Evolutionary conservation across 2,329 filamentous ascomycete species (phyloP), one percentile per base, ranked within the genome.

Genomic region (Pseudopyrenochaeta lycopersici): DNA sequence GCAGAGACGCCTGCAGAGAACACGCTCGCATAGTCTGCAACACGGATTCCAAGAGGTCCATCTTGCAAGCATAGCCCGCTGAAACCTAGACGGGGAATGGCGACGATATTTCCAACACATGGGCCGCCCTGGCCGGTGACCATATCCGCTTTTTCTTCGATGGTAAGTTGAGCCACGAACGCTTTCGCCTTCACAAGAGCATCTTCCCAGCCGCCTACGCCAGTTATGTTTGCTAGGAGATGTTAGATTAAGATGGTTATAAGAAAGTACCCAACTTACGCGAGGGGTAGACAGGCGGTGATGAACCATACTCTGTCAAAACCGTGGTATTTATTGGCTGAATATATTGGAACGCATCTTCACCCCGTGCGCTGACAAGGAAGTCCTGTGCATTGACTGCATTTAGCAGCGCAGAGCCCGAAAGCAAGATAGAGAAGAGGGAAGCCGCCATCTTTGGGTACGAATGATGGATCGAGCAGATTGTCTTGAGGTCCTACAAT

Each of bases 21-120:
- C 7, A 72, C 76, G 44, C 70, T 78, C 20, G 74, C 71, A 44
- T 55, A 70, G 61, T 58, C 66, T n/a, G 70, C 69, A 17, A 67
- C 64, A 52, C 74, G 67, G 47, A 78, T 66, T 33, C 71, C 66
- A 55, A 75, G 63, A 49, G 73, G 69, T 38, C 71, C 76, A 57
- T 79, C 77, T 41, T 77, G 73, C 6, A 79, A 66, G 52, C 77
- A 79, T 12, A 78, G 67, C 39, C 76, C 76, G 12, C 66, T 67
- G 65, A 77, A 78, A 14, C 70, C 70, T 14, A 78, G 64, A 29
- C 76, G 67, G 29, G 70, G 66, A 35, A 78, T 74, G 44, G 66
- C 65, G 55, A 72, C 72, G 44, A 75, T 75, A 60, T 76, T 71
- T 7, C 89, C 67, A 29, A 88, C 86, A 60, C 90, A 94, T 10